Base-by-base conservation (phyloP, 805 yeast species). In the Pichia scutulata region DNA sequence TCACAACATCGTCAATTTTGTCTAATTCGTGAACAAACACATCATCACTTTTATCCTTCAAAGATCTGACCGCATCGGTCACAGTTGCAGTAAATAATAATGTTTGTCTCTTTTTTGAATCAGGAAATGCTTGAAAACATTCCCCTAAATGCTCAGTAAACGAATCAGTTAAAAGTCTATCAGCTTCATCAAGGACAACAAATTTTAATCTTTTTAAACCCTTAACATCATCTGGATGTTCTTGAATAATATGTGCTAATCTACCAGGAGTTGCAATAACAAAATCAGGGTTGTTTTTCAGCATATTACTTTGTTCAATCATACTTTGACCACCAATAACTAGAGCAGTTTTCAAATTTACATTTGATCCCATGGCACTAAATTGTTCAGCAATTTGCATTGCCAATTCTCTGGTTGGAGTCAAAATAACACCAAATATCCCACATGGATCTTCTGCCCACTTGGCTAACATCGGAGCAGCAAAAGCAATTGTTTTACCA, bases 261-360 rank as follows among this genome's bases (percentile, higher is more conserved):
- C 99, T 75, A 16, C 99, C 99, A 0, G 99, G 99, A 0, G 99
- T 93, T 2, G 99, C 99, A 55, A 93, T 84, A 25, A 93, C 89
- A 59, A 93, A 86, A 69, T 93, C 98, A 0, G 99, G 99, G 59
- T 82, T 80, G 46, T 76, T 78, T 63, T 87, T 92, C 39, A 93
- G 73, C 59, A 81, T 83, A 26, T 90, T 69, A 2, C 96, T 86
- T 67, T 93, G 99, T 39, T 84, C 75, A n/a, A 90, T 81, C 69
- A 90, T 87, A 63, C 89, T 95, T 59, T 86, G 95, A 46, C 99
- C 99, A 51, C 99, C 99, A 16, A 93, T 96, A 25, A 93, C 74
- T 14, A 93, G 84, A 7, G 82, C 70, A n/a, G 87, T 83, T 63
- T 84, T 77, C 55, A 92, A 80, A 65, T 92, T 90, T 84, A 89